These are phyloP conservation scores for Coffea eugenioides DNA, from an alignment of 257 asterid genomes.

Conservation along the genomic window DNA sequence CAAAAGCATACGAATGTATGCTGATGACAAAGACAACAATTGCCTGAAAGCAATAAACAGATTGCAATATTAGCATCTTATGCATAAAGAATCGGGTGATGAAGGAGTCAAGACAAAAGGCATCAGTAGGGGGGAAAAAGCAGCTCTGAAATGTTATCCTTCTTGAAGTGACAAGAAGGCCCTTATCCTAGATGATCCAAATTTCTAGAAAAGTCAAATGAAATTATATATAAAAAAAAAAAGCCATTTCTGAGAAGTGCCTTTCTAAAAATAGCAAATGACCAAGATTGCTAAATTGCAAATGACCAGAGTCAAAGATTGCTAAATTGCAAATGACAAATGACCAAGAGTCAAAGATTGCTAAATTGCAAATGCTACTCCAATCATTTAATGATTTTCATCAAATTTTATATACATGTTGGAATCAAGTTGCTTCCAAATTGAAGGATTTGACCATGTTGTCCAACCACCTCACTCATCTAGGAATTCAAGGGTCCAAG, in stretches of 20 bases:
- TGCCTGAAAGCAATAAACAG: slow-evolving; percentile 52
- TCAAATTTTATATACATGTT: neutral
- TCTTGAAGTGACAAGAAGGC: neutral
- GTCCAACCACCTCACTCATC: neutral
- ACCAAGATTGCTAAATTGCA: no score
- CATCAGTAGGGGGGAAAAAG: neutral
- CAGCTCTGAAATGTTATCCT: neutral
- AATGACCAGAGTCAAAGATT: no score
- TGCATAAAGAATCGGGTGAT: neutral
- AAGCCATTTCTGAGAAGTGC: neutral
- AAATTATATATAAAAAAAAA: neutral
- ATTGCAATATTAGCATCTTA: neutral
- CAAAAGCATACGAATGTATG: slow-evolving; percentile 78
- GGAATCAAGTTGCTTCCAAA: neutral
- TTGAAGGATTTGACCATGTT: neutral
- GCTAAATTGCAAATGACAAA: no score
- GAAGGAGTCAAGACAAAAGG: neutral
- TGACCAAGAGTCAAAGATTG: no score
- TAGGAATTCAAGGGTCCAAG: neutral
- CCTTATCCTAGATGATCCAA: neutral
- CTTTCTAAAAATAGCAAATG: no score
- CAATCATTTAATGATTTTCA: no score
- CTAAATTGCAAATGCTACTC: no score
- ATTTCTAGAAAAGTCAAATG: neutral
- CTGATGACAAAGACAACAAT: slow-evolving; percentile 87